Base-by-base conservation (phyloP, 345 rosid genomes). In the Heritiera littoralis region DNA sequence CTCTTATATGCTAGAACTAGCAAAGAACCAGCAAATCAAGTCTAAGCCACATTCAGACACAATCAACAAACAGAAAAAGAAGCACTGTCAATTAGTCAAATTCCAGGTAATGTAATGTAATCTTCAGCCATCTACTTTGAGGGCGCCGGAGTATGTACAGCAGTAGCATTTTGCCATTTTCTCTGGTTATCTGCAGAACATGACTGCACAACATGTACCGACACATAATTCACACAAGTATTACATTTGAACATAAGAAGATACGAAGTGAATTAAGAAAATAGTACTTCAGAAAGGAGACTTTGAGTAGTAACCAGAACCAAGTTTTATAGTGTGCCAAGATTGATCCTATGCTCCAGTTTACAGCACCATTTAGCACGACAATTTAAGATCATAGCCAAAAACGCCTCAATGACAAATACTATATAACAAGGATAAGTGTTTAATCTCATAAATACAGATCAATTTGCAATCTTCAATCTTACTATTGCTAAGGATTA, bases 21-120 rank as follows among this genome's bases (percentile, higher is more conserved):
- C 41, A 38, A 1, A 38, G 41, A 38, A 38, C 41, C 41, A 38
- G 41, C 2, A 2, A 38, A 38, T 38, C 41, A 38, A 38, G 4
- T 38, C 2, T 38, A 38, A 38, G 41, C 41, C 41, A 38, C 41
- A 38, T 38, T 38, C 41, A 38, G 41, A 38, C 3, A 38, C 41
- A 38, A 38, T 38, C 4, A 38, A 4, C 41, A 38, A 38, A 38
- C 41, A 38, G 41, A 38, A 1, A 38, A 38, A 38, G 41, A 51
- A n/a, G 70, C 71, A 61, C 45, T 46, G 23, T 64, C 72, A 76
- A 49, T 15, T 64, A 48, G 23, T 64, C 78, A 64, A n/a, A 46
- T 64, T 64, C 32, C 79, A 76, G 59, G 18, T 32, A 35, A 0
- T n/a, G 18, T 56, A 58, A 70, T 28, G 59, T 49, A 40, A 23